A percentile compares a stretch with the other conserved stretches of the same genome.
Evolutionary conservation across 768 basidiomycete species (phyloP).

Genomic region (Amanita inopinata): DNA sequence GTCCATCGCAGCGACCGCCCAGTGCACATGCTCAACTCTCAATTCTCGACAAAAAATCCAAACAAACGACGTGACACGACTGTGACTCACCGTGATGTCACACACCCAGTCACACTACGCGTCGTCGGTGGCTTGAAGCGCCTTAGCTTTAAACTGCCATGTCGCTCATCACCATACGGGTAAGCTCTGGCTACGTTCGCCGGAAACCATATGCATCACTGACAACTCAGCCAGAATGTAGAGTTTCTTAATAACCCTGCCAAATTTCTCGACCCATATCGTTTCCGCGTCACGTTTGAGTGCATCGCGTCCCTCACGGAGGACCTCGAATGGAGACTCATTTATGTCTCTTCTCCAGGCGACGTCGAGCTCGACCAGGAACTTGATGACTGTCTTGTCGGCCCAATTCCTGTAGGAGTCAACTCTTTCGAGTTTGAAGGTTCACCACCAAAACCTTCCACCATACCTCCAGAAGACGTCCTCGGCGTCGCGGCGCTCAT

Average conservation of each 20-base stretch:
- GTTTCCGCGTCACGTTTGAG: constrained; percentile 94
- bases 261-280: constrained; percentile 82
- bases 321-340: constrained; percentile 96
- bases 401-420: constrained; percentile 92
- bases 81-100: background rate
- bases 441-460: constrained; percentile 69
- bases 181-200: constrained; percentile 20
- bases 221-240: constrained; percentile 44
- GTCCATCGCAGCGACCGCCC: background rate
- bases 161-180: constrained; percentile 66
- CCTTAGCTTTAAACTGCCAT: constrained; percentile 21
- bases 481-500: constrained; percentile 96
- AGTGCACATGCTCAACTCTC: background rate
- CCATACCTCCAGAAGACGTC: constrained; percentile 84
- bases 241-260: constrained; percentile 93
- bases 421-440: constrained; percentile 98
- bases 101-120: constrained; percentile 4
- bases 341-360: constrained; percentile 92
- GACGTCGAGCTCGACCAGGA: constrained; percentile 93
- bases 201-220: background rate
- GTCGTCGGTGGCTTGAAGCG: background rate
- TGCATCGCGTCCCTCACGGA: constrained; percentile 88
- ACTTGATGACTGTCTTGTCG: constrained; percentile 94
- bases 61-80: background rate
- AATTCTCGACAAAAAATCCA: background rate